Evolutionary conservation across 2,329 filamentous ascomycete genomes (phyloP).

Genomic region (Trichoderma sp.): DNA sequence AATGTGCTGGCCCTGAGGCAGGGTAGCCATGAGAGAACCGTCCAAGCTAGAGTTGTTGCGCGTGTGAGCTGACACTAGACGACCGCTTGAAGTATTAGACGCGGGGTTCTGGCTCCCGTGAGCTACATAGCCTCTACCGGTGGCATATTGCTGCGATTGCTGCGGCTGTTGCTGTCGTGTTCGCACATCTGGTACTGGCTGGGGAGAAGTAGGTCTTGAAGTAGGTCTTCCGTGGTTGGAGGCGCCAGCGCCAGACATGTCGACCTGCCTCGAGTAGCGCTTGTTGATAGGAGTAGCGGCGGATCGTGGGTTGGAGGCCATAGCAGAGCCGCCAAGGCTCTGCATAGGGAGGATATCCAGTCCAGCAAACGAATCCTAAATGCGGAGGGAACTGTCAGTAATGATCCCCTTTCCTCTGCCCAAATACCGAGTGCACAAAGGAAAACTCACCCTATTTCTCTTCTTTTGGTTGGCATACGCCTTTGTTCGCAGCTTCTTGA

Average conservation of each 20-base stretch:
- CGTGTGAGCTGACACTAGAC: conserved; percentile 67
- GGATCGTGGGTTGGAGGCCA: conserved; percentile 59
- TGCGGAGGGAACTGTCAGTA: not conserved
- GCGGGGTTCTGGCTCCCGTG: conserved; percentile 56
- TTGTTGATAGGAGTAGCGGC: conserved; percentile 50
- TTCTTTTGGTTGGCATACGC: conserved; percentile 77
- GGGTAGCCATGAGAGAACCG: conserved; percentile 78
- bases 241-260: conserved; percentile 41
- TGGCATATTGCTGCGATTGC: conserved; percentile 45
- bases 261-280: conserved; percentile 65
- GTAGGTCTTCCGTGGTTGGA: conserved; percentile 34
- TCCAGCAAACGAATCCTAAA: conserved; percentile 78
- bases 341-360: conserved; percentile 65
- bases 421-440: not conserved
- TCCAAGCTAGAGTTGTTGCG: conserved; percentile 84
- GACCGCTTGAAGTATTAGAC: conserved; percentile 64
- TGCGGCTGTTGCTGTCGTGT: conserved; percentile 46
- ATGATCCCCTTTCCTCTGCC: not conserved
- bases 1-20: conserved; percentile 83
- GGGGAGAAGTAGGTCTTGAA: conserved; percentile 45
- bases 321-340: conserved; percentile 46
- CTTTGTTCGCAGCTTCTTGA: conserved; percentile 79
- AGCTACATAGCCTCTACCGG: conserved; percentile 51
- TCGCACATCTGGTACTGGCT: conserved; percentile 12
- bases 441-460: conserved; percentile 72